These are phyloP conservation scores for Dothiorella sarmentorum DNA, from an alignment of 2,329 filamentous ascomycete species.

Conservation along the genomic window DNA sequence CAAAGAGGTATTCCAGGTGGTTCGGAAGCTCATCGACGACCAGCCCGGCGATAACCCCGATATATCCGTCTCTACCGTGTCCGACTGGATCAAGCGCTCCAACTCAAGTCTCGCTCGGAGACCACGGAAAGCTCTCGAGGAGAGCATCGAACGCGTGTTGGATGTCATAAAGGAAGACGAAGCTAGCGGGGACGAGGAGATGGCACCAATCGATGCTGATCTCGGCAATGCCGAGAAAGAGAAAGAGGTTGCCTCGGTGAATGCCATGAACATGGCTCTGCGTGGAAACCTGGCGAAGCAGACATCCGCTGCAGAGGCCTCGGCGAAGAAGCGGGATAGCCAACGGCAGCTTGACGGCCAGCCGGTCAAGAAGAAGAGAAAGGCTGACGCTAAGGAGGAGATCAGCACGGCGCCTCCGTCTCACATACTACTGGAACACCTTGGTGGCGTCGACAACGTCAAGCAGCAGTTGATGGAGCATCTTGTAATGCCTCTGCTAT, in stretches of 20 bases:
- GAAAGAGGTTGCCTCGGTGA: conserved; percentile 18
- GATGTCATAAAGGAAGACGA: conserved; percentile 66
- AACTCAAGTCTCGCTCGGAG: conserved; percentile 83
- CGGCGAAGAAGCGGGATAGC: conserved; percentile 29
- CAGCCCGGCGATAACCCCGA: conserved; percentile 46
- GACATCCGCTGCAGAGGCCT: neutral
- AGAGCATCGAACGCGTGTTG: conserved; percentile 79
- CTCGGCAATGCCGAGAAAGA: conserved; percentile 28
- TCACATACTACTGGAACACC: conserved; percentile 64
- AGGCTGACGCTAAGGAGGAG: conserved; percentile 38
- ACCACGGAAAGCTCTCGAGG: conserved; percentile 77
- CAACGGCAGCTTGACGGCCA: conserved; percentile 57
- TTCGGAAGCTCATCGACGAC: conserved; percentile 72
- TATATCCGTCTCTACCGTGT: conserved; percentile 62
- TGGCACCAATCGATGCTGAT: conserved; percentile 44
- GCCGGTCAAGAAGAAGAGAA: conserved; percentile 62
- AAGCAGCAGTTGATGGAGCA: conserved; percentile 67
- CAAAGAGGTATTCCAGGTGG: conserved; percentile 66
- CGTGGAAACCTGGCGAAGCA: conserved; percentile 45
- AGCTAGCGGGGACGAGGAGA: conserved; percentile 53
- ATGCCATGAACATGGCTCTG: conserved; percentile 62
- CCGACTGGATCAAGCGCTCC: conserved; percentile 75
- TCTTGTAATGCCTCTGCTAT: conserved; percentile 68
- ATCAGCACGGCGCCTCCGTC: conserved; percentile 63
- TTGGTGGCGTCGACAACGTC: conserved; percentile 73